Base-by-base conservation (phyloP, 2,329 filamentous ascomycete species). In the Ophiostoma quercus region DNA sequence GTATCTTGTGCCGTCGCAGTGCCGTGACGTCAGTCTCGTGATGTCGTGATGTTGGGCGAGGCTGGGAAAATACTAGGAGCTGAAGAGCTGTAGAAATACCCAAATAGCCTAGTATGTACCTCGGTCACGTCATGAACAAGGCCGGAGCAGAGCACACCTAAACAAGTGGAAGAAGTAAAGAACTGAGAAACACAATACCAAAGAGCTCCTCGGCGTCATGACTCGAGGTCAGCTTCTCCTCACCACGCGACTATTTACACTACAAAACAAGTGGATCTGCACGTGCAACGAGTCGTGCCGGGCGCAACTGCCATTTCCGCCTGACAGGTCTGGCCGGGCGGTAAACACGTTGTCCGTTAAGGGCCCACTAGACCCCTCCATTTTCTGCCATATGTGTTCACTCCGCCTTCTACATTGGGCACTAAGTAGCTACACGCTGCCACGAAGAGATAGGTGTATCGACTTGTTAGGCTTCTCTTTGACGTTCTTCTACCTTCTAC, bases 371-470 rank as follows among this genome's bases (percentile, higher is more conserved):
- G 57, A 62, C 57, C 57, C 57, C 57, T 62, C 57, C 25, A 62
- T 62, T 62, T 62, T 32, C 25, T 29, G 25, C 57, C 57, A 62
- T 19, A 6, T 7, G 6, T 32, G 6, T 32, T 25, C 25, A 62
- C 57, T 62, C 57, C 57, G 57, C 57, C 57, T 62, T 62, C 57
- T 32, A 25, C 32, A 57, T 57, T 57, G 43, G 43, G 43, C 43
- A 47, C 19, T 47, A n/a, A 47, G 43, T 47, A 19, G 19, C 43
- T 47, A 19, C 43, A 43, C 11, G 16, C 5, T 12, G 11, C 39
- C 14, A 12, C 39, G 14, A 9, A 47, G 54, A 3, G 22, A 60
- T 60, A 60, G 22, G 22, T 19, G n/a, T 57, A 25, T 57, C 8
- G 16, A 11, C 2, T 60, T 62, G 25, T 62, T 60, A 62, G 57